phyloP scores from a whole-genome alignment of 2,329 filamentous ascomycete genomes.

The Thelonectria blattea region DNA sequence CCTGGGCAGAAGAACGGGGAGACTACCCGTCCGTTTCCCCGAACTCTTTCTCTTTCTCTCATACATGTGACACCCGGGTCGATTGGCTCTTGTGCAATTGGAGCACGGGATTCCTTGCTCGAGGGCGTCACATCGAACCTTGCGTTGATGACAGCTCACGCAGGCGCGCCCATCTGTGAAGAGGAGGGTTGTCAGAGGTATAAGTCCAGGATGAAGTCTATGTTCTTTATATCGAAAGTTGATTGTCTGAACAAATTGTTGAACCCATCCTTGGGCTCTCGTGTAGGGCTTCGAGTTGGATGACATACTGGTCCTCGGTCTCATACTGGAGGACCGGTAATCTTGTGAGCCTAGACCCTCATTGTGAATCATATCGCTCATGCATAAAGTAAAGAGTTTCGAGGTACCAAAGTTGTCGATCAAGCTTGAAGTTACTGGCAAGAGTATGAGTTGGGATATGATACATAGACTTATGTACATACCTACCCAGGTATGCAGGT shows the following conservation, averaged over 20 bases:
- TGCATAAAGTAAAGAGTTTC: neutral
- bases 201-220: neutral
- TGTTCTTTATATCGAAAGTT: neutral
- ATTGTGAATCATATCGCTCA: neutral
- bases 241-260: neutral
- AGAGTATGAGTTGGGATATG: neutral
- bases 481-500: no score
- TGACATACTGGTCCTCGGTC: neutral
- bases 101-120: neutral
- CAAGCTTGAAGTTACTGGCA: neutral
- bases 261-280: neutral
- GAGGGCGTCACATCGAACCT: neutral
- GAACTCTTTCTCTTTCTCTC: neutral
- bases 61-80: neutral
- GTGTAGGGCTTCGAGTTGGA: neutral
- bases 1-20: neutral
- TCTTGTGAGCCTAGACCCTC: neutral
- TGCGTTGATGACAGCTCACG: neutral
- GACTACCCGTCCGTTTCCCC: neutral
- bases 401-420: neutral
- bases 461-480: neutral
- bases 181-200: neutral
- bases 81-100: neutral
- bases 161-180: neutral
- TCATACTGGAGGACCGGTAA: neutral